A percentile compares a stretch with the other conserved stretches of the same genome.
These are phyloP conservation scores for Monosporascus sp. DNA, from an alignment of 2,329 filamentous ascomycete species.

Conservation along the genomic window DNA sequence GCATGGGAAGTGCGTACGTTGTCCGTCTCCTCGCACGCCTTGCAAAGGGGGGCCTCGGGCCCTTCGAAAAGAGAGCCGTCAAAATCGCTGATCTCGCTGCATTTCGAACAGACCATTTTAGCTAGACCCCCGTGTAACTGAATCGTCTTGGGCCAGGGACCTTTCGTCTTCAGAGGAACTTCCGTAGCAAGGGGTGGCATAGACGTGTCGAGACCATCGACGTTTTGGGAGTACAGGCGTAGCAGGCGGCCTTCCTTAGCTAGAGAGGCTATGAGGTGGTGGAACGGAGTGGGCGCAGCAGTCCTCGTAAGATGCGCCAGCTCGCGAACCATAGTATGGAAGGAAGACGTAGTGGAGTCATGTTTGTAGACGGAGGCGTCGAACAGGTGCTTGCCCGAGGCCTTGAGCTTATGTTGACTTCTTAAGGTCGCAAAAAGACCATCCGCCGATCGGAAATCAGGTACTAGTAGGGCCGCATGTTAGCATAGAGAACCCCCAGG, in stretches of 20 bases:
- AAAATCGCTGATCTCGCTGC: constrained; percentile 70
- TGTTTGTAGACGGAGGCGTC: constrained; percentile 97
- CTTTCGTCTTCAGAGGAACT: constrained; percentile 75
- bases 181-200: constrained; percentile 74
- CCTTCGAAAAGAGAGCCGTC: constrained; percentile 76
- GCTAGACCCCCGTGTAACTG: constrained; percentile 90
- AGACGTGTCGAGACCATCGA: constrained; percentile 87
- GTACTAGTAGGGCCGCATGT: constrained; percentile 51
- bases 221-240: constrained; percentile 93
- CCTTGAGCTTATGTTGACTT: constrained; percentile 83
- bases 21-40: constrained; percentile 69
- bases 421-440: constrained; percentile 85
- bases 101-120: constrained; percentile 97
- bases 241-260: constrained; percentile 81
- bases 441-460: constrained; percentile 88
- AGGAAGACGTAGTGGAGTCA: constrained; percentile 79
- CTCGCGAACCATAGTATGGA: constrained; percentile 93
- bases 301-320: constrained; percentile 72
- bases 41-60: constrained; percentile 75
- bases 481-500: constrained; percentile 14
- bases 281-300: constrained; percentile 81
- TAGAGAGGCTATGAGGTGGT: constrained; percentile 87
- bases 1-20: constrained; percentile 66
- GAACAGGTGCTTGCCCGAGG: constrained; percentile 91
- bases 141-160: constrained; percentile 87